Evolutionary conservation across 768 basidiomycete species (phyloP).

Genomic region (Lepiota venenata): DNA sequence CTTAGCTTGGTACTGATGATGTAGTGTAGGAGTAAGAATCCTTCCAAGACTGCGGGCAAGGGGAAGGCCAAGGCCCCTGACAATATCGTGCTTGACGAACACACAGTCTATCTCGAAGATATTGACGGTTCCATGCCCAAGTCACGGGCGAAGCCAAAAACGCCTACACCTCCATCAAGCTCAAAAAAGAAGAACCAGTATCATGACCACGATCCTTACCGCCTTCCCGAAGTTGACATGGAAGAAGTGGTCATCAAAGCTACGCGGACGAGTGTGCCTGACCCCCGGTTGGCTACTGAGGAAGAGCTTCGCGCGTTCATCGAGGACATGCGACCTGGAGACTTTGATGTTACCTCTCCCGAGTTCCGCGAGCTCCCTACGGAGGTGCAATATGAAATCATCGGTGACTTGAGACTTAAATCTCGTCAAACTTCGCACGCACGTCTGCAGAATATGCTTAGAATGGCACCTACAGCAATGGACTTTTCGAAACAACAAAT

Average conservation of each 20-base stretch:
- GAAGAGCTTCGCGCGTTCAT: slow-evolving; percentile 92
- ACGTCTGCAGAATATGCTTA: slow-evolving; percentile 89
- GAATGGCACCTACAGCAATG: slow-evolving; percentile 71
- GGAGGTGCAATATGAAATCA: slow-evolving; percentile 97
- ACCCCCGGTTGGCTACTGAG: slow-evolving; percentile 94
- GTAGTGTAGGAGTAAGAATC: slow-evolving; percentile 11
- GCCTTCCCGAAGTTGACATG: slow-evolving; percentile 80
- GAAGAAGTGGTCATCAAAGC: slow-evolving; percentile 59
- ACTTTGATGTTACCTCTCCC: slow-evolving; percentile 88
- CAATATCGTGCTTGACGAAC: slow-evolving; percentile 58
- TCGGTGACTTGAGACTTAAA: slow-evolving; percentile 91
- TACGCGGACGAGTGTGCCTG: slow-evolving; percentile 60
- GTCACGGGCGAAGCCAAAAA: slow-evolving; percentile 44
- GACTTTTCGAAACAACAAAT: slow-evolving; percentile 99
- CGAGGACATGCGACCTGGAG: slow-evolving; percentile 93
- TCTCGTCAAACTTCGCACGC: slow-evolving; percentile 93
- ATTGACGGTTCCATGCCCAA: slow-evolving; percentile 51
- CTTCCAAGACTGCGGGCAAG: slow-evolving; percentile 32
- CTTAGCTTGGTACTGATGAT: not conserved
- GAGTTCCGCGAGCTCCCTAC: slow-evolving; percentile 92
- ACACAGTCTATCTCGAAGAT: slow-evolving; percentile 89
- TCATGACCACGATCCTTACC: slow-evolving; percentile 87
- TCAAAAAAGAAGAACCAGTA: slow-evolving; percentile 61
- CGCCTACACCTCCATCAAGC: slow-evolving; percentile 38
- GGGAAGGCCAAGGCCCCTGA: slow-evolving; percentile 29